phyloP scores from a whole-genome alignment of 352 stramenopile genomes.

The Achlya hypogyna region DNA sequence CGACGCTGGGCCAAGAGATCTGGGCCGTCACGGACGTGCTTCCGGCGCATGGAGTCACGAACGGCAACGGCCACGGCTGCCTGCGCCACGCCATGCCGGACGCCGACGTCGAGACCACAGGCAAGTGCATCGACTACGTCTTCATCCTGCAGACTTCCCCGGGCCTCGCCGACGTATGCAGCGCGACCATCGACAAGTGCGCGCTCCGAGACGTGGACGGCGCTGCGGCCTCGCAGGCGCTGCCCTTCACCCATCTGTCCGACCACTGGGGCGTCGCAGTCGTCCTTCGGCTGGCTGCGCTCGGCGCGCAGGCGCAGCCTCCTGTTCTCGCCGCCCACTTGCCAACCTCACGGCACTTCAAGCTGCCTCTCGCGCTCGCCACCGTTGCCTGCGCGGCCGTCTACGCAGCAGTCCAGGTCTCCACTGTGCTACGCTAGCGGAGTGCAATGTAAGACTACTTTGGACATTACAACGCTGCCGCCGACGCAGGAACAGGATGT shows the following conservation, averaged over 20 bases:
- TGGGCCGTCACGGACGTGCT: slow-evolving; percentile 14
- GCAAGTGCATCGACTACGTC: slow-evolving; percentile 84
- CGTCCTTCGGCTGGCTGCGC: slow-evolving; percentile 34
- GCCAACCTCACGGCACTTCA: too few relatives aligned
- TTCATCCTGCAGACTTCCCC: slow-evolving; percentile 47
- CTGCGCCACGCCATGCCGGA: slow-evolving; percentile 44
- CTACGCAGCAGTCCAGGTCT: too few relatives aligned
- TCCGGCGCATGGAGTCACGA: slow-evolving; percentile 52
- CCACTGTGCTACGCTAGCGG: too few relatives aligned
- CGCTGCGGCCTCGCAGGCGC: slow-evolving; percentile 12
- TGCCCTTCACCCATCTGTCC: slow-evolving; percentile 72
- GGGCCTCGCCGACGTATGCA: slow-evolving; percentile 33
- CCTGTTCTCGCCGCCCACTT: too few relatives aligned
- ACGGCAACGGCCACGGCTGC: slow-evolving; percentile 62
- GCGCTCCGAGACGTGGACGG: slow-evolving; percentile 24
- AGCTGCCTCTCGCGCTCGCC: too few relatives aligned
- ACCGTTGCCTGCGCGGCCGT: too few relatives aligned
- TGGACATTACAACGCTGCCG: too few relatives aligned
- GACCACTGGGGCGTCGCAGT: slow-evolving; percentile 64
- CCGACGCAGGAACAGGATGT: too few relatives aligned
- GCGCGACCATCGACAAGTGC: slow-evolving; percentile 52
- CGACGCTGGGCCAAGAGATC: slow-evolving; percentile 33
- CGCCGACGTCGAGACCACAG: slow-evolving; percentile 38
- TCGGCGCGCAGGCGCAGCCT: too few relatives aligned
- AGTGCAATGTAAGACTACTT: too few relatives aligned